Base-by-base conservation (phyloP, 2,329 filamentous ascomycete genomes). In the Davidsoniella virescens region DNA sequence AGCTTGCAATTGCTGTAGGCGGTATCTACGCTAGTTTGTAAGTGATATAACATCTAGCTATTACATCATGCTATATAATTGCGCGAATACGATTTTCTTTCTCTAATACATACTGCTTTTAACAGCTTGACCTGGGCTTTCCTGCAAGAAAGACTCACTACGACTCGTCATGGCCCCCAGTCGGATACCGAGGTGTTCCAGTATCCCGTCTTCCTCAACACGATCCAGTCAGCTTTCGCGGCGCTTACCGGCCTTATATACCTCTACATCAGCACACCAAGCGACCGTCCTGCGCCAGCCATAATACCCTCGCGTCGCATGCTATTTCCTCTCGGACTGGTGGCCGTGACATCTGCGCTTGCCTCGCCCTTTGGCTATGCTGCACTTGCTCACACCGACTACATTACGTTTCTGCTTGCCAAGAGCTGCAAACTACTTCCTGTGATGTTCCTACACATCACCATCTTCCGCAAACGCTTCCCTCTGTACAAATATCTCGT, bases 341-440 rank as follows among this genome's bases (percentile, higher is more conserved):
- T 98, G 53, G 86, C 87, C 57, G 66, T 95, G 51, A 94, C 87
- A 4, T 84, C 80, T 59, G 87, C 86, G 3, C 82, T 96, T 48
- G 87, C 90, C 38, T 87, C 83, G n/a, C 90, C 90, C 2, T 95
- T 95, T 61, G 92, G 90, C 58, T 96, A 96, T 67, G 88, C 92
- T 46, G 84, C 80, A 53, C 79, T 96, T 47, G 80, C 83, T 37
- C 87, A 96, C 64, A 87, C 96, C 66, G 92, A 96, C 75, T 96
- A 96, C 67, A 86, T 96, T 61, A 95, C 92, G 26, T 96, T 94
- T 67, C 85, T 95, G 58, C 82, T 98, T 40, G 90, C 92, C 58
- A 96, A 98, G 68, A 88, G 83, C 59, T 98, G 92, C 81, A 98
- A 98, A 70, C 76, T 98, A 17, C 79, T 98, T n/a, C 92, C 92